These are phyloP conservation scores for Aspergillus tubingensis DNA, from an alignment of 2,329 filamentous ascomycete genomes.

Conservation along the genomic window DNA sequence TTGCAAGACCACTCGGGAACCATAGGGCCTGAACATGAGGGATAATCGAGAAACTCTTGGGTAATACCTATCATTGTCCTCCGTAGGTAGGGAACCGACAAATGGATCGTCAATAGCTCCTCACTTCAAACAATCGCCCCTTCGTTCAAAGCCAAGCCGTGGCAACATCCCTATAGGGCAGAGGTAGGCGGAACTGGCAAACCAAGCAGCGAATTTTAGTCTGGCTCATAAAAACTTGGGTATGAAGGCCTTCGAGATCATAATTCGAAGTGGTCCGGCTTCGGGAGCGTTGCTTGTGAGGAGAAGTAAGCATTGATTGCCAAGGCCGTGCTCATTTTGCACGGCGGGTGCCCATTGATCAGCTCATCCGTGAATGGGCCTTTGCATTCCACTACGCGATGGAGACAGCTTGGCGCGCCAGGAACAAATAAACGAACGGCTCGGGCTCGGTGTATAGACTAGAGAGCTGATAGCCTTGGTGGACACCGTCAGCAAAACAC, in stretches of 20 bases:
- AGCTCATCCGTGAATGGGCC: slow-evolving; percentile 3
- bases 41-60: background rate
- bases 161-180: slow-evolving; percentile 20
- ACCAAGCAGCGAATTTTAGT: background rate
- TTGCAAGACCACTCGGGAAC: background rate
- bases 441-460: background rate
- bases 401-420: slow-evolving; percentile 6
- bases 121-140: background rate
- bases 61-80: background rate
- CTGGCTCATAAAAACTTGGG: background rate
- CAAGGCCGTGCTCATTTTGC: slow-evolving; percentile 11
- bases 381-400: background rate
- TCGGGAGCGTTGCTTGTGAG: background rate
- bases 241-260: background rate
- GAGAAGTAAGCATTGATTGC: slow-evolving; percentile 20
- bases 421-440: background rate
- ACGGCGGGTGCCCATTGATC: slow-evolving; percentile 12
- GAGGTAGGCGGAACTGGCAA: background rate
- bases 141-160: slow-evolving; percentile 11
- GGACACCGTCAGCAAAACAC: background rate
- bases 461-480: background rate
- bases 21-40: background rate
- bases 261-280: background rate
- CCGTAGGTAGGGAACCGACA: too few species aligned
- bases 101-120: background rate